Evolutionary conservation across 2,329 filamentous ascomycete species (phyloP), one percentile per base, ranked within the genome.

Genomic region (Capronia epimyces): DNA sequence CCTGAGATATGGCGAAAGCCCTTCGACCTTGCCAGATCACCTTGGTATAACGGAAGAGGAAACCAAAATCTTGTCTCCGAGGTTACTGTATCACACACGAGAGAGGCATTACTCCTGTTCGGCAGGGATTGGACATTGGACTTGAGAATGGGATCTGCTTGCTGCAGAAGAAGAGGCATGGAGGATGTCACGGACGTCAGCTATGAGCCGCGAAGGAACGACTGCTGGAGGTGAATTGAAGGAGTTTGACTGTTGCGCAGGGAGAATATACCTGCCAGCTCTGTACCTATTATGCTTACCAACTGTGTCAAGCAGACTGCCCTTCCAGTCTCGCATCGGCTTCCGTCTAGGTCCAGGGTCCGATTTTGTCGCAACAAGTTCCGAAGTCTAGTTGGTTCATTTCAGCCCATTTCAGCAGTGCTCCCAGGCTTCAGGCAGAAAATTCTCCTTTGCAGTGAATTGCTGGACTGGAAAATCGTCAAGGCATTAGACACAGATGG

Each of bases 61-160:
- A 75, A 86, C 75, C 85, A 95, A 95, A 96, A 89, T 93, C 87
- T 74, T 82, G 84, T 95, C 88, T 84, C 76, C 69, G 86, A 87
- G 83, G 86, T 84, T 81, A 84, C 80, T 87, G 88, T 85, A 78
- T 75, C 67, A 80, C 86, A 83, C 65, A 89, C 84, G 63, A 77
- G 87, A 90, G 82, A 84, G 80, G 81, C 71, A 58, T 59, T 53
- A 43, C 57, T 57, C 52, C 55, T 52, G 58, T 56, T 56, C 49
- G 58, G 42, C 50, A 52, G 63, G 53, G 54, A 53, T 54, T 66
- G 62, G 60, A 60, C 37, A 40, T 62, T 56, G 65, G 64, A 61
- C 63, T 59, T 61, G 60, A 56, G 46, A 54, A 54, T 40, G 50
- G 47, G 49, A 46, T 57, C 55, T 55, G 49, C 44, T 46, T 20